Evolutionary conservation across 2,329 filamentous ascomycete species (phyloP).

Genomic region (Conoideocrella luteorostrata): DNA sequence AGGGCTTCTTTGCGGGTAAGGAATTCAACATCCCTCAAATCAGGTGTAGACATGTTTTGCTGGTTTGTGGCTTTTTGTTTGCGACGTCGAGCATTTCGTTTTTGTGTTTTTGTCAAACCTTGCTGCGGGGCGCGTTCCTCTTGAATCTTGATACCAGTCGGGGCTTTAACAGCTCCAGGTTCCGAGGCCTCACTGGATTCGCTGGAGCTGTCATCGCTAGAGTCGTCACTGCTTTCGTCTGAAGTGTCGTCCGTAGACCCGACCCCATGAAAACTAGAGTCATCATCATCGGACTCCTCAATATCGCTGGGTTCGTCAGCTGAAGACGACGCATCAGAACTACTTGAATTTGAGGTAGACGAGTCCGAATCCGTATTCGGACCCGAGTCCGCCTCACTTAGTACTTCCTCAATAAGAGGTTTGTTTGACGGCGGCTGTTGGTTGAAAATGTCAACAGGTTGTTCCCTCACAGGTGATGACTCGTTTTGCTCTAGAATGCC

Average conservation of each 20-base stretch:
- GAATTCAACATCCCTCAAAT: conserved; percentile 20
- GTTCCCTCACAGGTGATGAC: background rate
- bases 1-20: conserved; percentile 35
- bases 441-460: background rate
- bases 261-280: background rate
- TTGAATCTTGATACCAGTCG: background rate
- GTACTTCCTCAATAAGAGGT: conserved; percentile 23
- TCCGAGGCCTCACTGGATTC: conserved; percentile 12
- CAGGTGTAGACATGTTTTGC: background rate
- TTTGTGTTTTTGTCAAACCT: conserved; percentile 39
- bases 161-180: conserved; percentile 14
- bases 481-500: conserved; percentile 9
- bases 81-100: conserved; percentile 45
- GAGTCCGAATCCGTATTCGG: conserved; percentile 1
- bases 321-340: conserved; percentile 11
- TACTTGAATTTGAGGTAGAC: conserved; percentile 3
- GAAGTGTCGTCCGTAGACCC: conserved; percentile 2
- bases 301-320: background rate
- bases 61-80: conserved; percentile 22
- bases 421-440: conserved; percentile 7
- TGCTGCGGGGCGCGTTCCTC: conserved; percentile 17
- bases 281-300: background rate
- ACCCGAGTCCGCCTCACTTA: conserved; percentile 3
- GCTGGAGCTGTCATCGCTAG: conserved; percentile 15
- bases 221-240: conserved; percentile 10